Evolutionary conservation across 495 filamentous ascomycete genomes (phyloP).

Genomic region (Aspergillus egyptiacus): DNA sequence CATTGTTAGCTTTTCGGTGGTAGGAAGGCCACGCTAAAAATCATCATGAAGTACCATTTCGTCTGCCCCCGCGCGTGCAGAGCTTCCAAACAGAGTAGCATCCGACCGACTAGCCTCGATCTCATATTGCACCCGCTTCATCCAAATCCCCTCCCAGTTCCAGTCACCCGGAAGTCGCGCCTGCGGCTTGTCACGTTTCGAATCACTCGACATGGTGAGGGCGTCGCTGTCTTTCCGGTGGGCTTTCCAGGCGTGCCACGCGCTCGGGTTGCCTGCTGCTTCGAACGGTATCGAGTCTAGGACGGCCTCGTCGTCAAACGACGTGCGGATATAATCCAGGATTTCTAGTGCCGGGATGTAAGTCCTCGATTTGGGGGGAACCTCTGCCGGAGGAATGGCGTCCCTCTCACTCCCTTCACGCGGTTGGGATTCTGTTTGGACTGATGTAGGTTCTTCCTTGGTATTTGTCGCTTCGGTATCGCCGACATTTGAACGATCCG

Average conservation of each 20-base stretch:
- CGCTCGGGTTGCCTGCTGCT: slow-evolving; percentile 78
- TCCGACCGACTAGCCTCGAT: slow-evolving; percentile 73
- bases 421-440: neutral
- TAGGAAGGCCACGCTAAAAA: neutral
- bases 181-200: slow-evolving; percentile 33
- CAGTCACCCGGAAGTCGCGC: slow-evolving; percentile 68
- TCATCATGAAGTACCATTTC: slow-evolving; percentile 55
- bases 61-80: slow-evolving; percentile 50
- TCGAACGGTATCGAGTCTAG: slow-evolving; percentile 75
- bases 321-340: slow-evolving; percentile 70
- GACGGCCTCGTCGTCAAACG: slow-evolving; percentile 70
- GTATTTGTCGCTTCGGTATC: neutral
- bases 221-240: slow-evolving; percentile 41
- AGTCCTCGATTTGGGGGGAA: slow-evolving; percentile 19
- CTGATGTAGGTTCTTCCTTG: neutral
- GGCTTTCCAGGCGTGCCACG: slow-evolving; percentile 84
- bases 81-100: slow-evolving; percentile 63
- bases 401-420: slow-evolving; percentile 6
- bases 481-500: slow-evolving; percentile 13
- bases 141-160: slow-evolving; percentile 97
- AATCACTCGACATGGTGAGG: slow-evolving; percentile 6
- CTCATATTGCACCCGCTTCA: slow-evolving; percentile 69
- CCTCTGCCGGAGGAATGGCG: slow-evolving; percentile 16
- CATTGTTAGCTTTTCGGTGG: neutral
- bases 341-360: slow-evolving; percentile 41